Conservation (phyloP, 495 filamentous ascomycete species). For the Corynascus novoguineensis region DNA sequence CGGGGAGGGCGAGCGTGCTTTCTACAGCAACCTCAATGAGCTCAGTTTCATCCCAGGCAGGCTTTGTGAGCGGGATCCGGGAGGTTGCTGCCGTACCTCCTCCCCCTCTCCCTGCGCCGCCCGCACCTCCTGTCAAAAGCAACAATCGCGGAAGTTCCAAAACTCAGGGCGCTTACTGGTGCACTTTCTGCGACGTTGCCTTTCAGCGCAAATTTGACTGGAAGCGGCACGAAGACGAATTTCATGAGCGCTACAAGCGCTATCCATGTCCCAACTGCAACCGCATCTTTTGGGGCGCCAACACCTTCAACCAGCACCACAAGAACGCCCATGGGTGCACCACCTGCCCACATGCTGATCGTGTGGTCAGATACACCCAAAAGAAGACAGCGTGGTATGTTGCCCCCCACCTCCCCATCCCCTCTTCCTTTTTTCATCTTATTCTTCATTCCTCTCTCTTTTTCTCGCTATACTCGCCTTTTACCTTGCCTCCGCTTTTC, state of each 20-base stretch:
- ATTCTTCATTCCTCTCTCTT: not conserved
- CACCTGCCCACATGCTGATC: slow-evolving; percentile 45
- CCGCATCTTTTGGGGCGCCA: slow-evolving; percentile 47
- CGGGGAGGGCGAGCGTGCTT: slow-evolving; percentile 30
- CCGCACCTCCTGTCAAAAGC: slow-evolving; percentile 21
- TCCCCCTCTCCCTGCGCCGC: slow-evolving; percentile 10
- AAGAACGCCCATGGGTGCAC: slow-evolving; percentile 47
- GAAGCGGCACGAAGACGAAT: slow-evolving; percentile 50
- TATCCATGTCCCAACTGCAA: slow-evolving; percentile 47
- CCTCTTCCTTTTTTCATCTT: not conserved
- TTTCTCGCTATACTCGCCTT: not conserved
- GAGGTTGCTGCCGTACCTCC: slow-evolving; percentile 16
- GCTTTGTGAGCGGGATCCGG: slow-evolving; percentile 6
- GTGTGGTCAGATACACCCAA: slow-evolving; percentile 37
- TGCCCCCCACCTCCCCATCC: not conserved
- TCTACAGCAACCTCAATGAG: slow-evolving; percentile 28
- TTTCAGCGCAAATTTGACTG: slow-evolving; percentile 51
- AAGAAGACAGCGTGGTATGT: slow-evolving; percentile 29
- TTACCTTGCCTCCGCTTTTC: no score
- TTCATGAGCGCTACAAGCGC: slow-evolving; percentile 47
- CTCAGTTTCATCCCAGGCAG: slow-evolving; percentile 26
- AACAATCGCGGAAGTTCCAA: slow-evolving; percentile 30
- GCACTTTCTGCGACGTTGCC: slow-evolving; percentile 46
- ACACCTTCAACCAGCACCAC: slow-evolving; percentile 49
- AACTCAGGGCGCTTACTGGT: slow-evolving; percentile 42